These are phyloP conservation scores for Zymoseptoria brevis DNA, from an alignment of 2,329 filamentous ascomycete genomes.

Conservation along the genomic window DNA sequence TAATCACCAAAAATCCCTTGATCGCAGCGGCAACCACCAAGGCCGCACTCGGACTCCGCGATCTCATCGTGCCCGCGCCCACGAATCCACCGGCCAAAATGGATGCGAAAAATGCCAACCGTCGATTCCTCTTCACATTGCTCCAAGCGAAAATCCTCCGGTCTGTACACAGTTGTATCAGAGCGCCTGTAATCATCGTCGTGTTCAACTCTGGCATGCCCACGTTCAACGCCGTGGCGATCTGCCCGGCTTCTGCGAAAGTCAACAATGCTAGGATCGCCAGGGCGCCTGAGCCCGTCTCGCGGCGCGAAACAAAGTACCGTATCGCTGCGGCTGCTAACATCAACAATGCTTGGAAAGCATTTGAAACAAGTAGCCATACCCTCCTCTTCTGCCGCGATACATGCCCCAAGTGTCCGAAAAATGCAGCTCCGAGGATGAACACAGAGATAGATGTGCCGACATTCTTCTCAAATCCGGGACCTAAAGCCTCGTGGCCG, in stretches of 20 bases:
- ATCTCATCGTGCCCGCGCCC: slow-evolving; percentile 16
- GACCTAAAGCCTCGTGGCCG: slow-evolving; percentile 7
- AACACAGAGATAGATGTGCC: slow-evolving; percentile 20
- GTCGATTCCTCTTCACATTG: slow-evolving; percentile 19
- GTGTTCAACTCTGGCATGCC: slow-evolving; percentile 25
- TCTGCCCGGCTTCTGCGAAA: slow-evolving; percentile 21
- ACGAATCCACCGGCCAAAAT: slow-evolving; percentile 23
- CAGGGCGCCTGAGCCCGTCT: slow-evolving; percentile 12
- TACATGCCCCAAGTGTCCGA: slow-evolving; percentile 22
- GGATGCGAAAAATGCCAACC: slow-evolving; percentile 16
- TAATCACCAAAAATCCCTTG: slow-evolving; percentile 18
- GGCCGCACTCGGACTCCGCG: slow-evolving; percentile 11
- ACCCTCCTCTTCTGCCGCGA: slow-evolving; percentile 19
- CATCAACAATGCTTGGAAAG: slow-evolving; percentile 19
- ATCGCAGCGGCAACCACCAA: slow-evolving; percentile 17
- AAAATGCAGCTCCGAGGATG: slow-evolving; percentile 19
- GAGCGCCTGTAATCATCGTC: slow-evolving; percentile 25
- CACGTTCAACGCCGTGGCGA: slow-evolving; percentile 19
- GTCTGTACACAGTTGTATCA: slow-evolving; percentile 23
- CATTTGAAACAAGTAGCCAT: slow-evolving; percentile 20
- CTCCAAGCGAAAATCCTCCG: slow-evolving; percentile 14
- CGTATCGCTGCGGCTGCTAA: slow-evolving; percentile 20
- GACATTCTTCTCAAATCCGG: slow-evolving; percentile 18
- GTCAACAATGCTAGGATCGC: slow-evolving; percentile 16
- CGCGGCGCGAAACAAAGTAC: slow-evolving; percentile 10